Evolutionary conservation across 2,329 filamentous ascomycete species (phyloP).

Genomic region (Alternaria angustiovoidea): DNA sequence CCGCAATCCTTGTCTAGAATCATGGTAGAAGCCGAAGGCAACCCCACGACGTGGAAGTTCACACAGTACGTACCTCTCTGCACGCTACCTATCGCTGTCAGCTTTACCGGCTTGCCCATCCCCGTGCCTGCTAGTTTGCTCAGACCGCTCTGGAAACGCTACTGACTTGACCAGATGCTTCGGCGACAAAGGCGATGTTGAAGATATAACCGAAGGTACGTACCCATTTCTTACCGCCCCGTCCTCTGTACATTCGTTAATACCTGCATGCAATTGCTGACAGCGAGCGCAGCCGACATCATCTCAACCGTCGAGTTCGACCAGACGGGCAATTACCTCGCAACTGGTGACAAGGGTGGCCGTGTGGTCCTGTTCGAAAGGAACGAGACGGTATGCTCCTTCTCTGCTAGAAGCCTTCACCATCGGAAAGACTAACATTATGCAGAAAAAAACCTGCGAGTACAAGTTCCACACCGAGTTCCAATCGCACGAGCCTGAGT

Average conservation of each 20-base stretch:
- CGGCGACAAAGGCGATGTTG: constrained; percentile 98
- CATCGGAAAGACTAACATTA: constrained; percentile 19
- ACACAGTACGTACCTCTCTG: constrained; percentile 78
- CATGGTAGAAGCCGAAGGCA: constrained; percentile 96
- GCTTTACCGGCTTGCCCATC: neutral
- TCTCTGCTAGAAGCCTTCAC: neutral
- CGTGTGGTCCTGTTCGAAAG: constrained; percentile 87
- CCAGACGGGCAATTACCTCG: constrained; percentile 87
- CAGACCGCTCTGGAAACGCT: constrained; percentile 6
- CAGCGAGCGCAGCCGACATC: constrained; percentile 72
- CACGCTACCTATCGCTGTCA: neutral
- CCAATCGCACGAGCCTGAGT: constrained; percentile 98
- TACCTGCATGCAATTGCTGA: constrained; percentile 21
- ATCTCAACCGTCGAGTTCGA: constrained; percentile 93
- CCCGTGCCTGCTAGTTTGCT: neutral
- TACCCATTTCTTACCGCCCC: constrained; percentile 13
- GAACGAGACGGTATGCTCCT: constrained; percentile 84
- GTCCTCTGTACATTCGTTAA: constrained; percentile 10
- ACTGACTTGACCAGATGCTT: constrained; percentile 77
- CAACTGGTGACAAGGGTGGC: constrained; percentile 89
- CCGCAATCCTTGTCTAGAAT: constrained; percentile 54
- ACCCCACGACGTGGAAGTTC: constrained; percentile 98
- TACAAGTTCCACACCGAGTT: constrained; percentile 99
- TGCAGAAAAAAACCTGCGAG: constrained; percentile 98
- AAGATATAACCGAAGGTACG: constrained; percentile 95